Evolutionary conservation across 805 yeast species (phyloP), one percentile per base, ranked within the genome.

Genomic region (Yamadazyma paraphyllophila): DNA sequence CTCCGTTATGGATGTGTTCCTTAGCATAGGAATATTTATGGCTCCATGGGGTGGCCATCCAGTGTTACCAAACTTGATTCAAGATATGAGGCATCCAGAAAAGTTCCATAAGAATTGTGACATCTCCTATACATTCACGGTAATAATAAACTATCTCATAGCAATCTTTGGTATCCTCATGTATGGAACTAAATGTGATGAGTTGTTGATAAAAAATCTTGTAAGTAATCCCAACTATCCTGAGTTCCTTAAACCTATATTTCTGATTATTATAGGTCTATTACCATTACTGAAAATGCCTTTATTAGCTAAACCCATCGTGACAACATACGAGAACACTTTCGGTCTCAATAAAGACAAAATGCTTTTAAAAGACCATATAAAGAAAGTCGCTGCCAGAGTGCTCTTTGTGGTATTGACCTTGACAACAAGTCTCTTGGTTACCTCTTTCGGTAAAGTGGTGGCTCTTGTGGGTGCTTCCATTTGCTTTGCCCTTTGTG

Each of bases 21-120:
- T 80, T 30, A 74, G 85, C 7, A 65, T 83, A 45, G 92, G 92
- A 2, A 72, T 85, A 25, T 73, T 82, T 47, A 77, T 85, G 74
- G 89, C 91, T 3, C 89, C 90, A 10, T 85, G 88, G 81, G 92
- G 92, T 46, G 94, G 94, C 2, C 92, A 85, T 60, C 88, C 89
- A 1, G 83, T 86, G 6, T 84, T 84, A 53, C 92, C 92, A 2
- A 87, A 83, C 55, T 66, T 85, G 36, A 82, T 80, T 59, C 67
- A 77, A 33, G 94, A 85, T 60, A 86, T 85, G 86, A 74, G 81
- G 56, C 82, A 77, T 45, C 89, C 89, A 6, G 52, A 66, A 24
- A 81, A 83, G 56, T 86, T 78, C 59, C 53, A 60, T n/a, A 58
- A 60, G 16, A 74, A 83, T 47, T 69, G 83, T 43, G 71, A 75